A percentile compares a stretch with the other conserved stretches of the same genome.
Evolutionary conservation across 768 basidiomycete species (phyloP).

Genomic region (Xanthoconium purpureum): DNA sequence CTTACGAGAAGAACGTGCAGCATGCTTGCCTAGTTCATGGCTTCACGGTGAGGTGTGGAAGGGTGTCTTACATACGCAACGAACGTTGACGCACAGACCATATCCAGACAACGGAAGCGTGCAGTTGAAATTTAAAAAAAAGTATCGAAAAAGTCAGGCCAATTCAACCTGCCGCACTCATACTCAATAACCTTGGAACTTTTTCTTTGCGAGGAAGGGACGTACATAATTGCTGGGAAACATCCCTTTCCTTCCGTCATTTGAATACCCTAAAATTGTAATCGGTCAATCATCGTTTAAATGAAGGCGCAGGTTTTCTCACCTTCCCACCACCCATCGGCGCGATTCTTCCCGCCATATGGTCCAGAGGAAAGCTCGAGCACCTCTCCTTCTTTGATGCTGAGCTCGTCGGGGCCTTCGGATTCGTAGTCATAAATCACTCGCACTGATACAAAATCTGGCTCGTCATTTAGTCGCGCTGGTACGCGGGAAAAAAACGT

Average conservation of each 20-base stretch:
- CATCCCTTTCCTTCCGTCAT: slow-evolving; percentile 65
- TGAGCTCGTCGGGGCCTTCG: slow-evolving; percentile 69
- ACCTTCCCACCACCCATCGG: slow-evolving; percentile 90
- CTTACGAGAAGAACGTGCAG: slow-evolving; percentile 27
- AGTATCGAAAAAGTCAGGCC: slow-evolving; percentile 29
- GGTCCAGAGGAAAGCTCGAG: slow-evolving; percentile 64
- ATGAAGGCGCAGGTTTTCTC: slow-evolving; percentile 21
- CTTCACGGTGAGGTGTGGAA: slow-evolving; percentile 19
- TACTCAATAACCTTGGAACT: slow-evolving; percentile 22
- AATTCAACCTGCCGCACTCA: slow-evolving; percentile 45
- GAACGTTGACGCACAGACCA: slow-evolving; percentile 18
- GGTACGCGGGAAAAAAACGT: slow-evolving; percentile 19
- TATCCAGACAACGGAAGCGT: slow-evolving; percentile 7
- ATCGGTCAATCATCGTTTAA: slow-evolving; percentile 25
- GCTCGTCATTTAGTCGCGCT: slow-evolving; percentile 1
- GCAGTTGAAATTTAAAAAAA: neutral
- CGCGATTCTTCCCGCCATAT: slow-evolving; percentile 62
- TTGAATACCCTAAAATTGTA: slow-evolving; percentile 51
- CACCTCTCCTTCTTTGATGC: slow-evolving; percentile 55
- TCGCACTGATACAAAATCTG: slow-evolving; percentile 49
- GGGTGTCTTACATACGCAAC: slow-evolving; percentile 23
- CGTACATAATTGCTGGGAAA: slow-evolving; percentile 89
- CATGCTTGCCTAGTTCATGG: slow-evolving; percentile 19
- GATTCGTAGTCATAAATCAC: slow-evolving; percentile 79
- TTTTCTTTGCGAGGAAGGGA: slow-evolving; percentile 16